Base-by-base conservation (phyloP, 1,284 basidiomycete genomes). In the Fomitopsis palustris region DNA sequence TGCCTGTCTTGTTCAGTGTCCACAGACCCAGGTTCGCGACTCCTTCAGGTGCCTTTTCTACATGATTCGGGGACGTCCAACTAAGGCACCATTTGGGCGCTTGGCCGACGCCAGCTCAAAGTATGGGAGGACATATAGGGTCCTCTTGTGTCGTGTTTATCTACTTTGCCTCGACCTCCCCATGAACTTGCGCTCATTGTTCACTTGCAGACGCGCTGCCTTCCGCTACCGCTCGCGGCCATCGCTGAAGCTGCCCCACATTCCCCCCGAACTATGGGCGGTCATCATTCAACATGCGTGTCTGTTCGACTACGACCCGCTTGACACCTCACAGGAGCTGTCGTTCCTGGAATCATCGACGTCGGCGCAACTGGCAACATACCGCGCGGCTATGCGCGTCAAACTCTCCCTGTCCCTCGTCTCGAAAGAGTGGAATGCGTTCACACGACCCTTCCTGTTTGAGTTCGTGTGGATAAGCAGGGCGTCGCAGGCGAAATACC, bases 401-500 rank as follows among this genome's bases (percentile, higher is more conserved):
- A 88, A 88, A 65, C 72, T 74, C 27, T 70, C 72, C 54, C 69
- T 88, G 23, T 76, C 82, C 5, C 74, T 81, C 42, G 87, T 90
- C 7, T 84, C 73, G 64, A 77, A 78, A 53, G 69, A 74, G 7
- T 90, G 84, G 84, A 76, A 83, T 67, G 74, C 69, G 42, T 75
- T 83, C 58, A 74, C 78, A 12, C 81, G 82, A 61, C 78, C 79
- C 49, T 78, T 81, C 47, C 69, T 89, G 14, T 90, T 81, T 71
- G 85, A 88, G 66, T 85, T 82, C 67, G 78, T 90, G 43, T 88
- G 88, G 88, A 83, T 90, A 63, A 76, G 77, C 55, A 75, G 78
- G 41, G 80, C 81, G 4, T 72, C 75, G 38, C 84, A 89, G 62
- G 88, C 85, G 1, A 81, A 81, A 65, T 69, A 75, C 0, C 73